Percentiles rank a stretch among this genome's conserved stretches.
Conservation (phyloP, 2,329 filamentous ascomycete species). For the Talaromyces sp. region DNA sequence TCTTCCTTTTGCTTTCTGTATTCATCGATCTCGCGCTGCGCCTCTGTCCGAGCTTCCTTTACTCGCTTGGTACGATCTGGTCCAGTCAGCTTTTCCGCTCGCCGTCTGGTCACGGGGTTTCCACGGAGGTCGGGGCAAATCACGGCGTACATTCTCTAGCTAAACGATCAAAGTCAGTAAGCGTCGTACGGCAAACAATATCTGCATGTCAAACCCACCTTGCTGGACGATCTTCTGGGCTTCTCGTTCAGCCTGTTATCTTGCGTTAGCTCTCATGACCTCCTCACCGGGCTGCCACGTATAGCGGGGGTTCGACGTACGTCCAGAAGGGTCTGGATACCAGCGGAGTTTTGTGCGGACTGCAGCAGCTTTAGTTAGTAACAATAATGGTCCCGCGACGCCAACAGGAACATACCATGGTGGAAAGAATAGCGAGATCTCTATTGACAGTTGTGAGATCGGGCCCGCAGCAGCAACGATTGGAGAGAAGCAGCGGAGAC, state of each 20-base stretch:
- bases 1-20: constrained; percentile 86
- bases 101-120: neutral
- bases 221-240: constrained; percentile 99
- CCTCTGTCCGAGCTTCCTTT: constrained; percentile 92
- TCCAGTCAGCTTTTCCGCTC: constrained; percentile 1
- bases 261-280: constrained; percentile 5
- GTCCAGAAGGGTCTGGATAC: constrained; percentile 97
- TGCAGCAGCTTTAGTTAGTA: constrained; percentile 34
- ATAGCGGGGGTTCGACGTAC: constrained; percentile 52
- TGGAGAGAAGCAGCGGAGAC: constrained; percentile 2
- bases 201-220: constrained; percentile 50
- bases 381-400: neutral
- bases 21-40: constrained; percentile 94
- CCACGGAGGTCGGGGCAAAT: neutral
- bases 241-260: constrained; percentile 80
- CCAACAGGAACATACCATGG: constrained; percentile 5
- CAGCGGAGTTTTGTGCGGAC: constrained; percentile 97
- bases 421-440: constrained; percentile 7
- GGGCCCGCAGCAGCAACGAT: neutral
- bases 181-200: constrained; percentile 10
- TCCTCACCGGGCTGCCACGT: neutral
- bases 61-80: constrained; percentile 91
- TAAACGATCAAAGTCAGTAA: constrained; percentile 31
- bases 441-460: constrained; percentile 2
- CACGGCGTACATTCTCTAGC: constrained; percentile 73